These are phyloP conservation scores for Irpex sp. DNA, from an alignment of 1,284 basidiomycete genomes.

Conservation along the genomic window DNA sequence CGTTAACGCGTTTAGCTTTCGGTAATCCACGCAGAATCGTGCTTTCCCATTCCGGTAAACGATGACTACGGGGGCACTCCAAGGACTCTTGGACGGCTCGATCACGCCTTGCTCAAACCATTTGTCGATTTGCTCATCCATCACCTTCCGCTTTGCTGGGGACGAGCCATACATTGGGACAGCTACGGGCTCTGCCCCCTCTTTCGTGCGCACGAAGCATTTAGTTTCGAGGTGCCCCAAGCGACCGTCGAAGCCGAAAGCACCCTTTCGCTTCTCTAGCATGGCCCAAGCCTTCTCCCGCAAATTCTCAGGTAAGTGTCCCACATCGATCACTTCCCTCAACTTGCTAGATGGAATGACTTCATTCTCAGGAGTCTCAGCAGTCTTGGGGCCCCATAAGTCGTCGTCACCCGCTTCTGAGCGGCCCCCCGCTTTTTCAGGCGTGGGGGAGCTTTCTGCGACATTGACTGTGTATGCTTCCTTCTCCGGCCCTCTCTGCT, in stretches of 20 bases:
- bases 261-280: not conserved
- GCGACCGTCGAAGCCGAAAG: too few species aligned
- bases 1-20: slow-evolving; percentile 25
- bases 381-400: slow-evolving; percentile 6
- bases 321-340: slow-evolving; percentile 3
- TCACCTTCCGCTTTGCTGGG: slow-evolving; percentile 26
- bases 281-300: not conserved
- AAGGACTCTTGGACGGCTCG: slow-evolving; percentile 28
- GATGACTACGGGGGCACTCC: slow-evolving; percentile 29
- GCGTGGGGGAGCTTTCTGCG: too few species aligned
- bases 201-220: not conserved
- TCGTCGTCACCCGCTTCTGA: too few species aligned
- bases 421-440: too few species aligned
- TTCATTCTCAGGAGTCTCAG: too few species aligned
- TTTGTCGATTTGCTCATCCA: slow-evolving; percentile 26
- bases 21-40: slow-evolving; percentile 20
- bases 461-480: not conserved
- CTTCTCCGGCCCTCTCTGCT: not conserved
- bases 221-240: not conserved
- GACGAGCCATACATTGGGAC: slow-evolving; percentile 23
- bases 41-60: slow-evolving; percentile 24
- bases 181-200: slow-evolving; percentile 15
- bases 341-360: not conserved
- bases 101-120: slow-evolving; percentile 29
- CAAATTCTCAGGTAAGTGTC: not conserved